Base-by-base conservation (phyloP, 2,329 filamentous ascomycete genomes). In the Knufia petricola region DNA sequence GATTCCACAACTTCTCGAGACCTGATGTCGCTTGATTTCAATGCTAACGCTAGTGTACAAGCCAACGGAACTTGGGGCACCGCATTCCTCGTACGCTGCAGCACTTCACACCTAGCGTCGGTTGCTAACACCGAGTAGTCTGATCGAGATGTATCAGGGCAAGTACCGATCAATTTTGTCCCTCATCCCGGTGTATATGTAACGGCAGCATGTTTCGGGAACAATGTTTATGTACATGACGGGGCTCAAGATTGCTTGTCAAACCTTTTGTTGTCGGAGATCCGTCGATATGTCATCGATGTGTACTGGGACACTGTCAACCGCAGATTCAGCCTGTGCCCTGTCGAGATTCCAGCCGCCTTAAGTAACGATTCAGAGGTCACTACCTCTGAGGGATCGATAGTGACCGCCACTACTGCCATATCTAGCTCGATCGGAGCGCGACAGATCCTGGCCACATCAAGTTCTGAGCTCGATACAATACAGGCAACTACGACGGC, bases 91-190 rank as follows among this genome's bases (percentile, higher is more conserved):
- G 44, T 47, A 39, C 10, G 41, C 34, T 30, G 12, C 8, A 4
- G 17, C 8, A 19, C 17, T 6, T 15, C 6, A 9, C 19, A 13
- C 8, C 21, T 12, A n/a, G 4, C 13, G n/a, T 3, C n/a, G 19
- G 8, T 4, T 15, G 32, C 44, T 47, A 17, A 47, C 34, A 21
- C 3, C 15, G 21, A 9, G 13, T 56, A 80, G 79, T 77, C 78
- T 38, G 76, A 82, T 61, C 68, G 81, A 62, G 81, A 84, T 67
- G 66, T 81, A 34, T 71, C 73, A 19, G 64, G 76, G 9, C 68
- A 71, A 48, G 68, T 83, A 4, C 81, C 81, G 2, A 73, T 84
- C 57, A 81, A 84, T 58, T 82, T 71, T 60, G 72, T 80, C 32
- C 78, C 76, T 2, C 63, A 67, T 13, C 75, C 79, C 8, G 76